Evolutionary conservation across 2,329 filamentous ascomycete genomes (phyloP), one percentile per base, ranked within the genome.

Genomic region (Aspergillus neoniger): DNA sequence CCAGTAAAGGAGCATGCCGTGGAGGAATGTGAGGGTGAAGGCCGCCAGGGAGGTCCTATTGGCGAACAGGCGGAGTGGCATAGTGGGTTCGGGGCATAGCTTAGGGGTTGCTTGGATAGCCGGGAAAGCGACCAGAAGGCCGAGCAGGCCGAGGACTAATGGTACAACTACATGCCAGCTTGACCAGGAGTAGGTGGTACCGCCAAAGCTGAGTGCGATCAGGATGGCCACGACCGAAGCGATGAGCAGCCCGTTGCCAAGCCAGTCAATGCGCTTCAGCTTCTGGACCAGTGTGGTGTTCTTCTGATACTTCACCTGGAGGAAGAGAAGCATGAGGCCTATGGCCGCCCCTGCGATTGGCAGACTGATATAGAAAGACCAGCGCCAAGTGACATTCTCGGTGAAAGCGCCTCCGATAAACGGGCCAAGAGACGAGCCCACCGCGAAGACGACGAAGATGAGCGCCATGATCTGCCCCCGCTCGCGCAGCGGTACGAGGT

Each of bases 401-500:
- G 49, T 57, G 55, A 57, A 57, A 14, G 25, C 55, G 15, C 69
- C 77, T 4, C 68, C 70, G 4, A 75, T 61, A 9, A 85, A 64
- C 1, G 83, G 83, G 0, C 83, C 84, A 0, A 74, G 55, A 0
- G 79, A 75, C n/a, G 81, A 67, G 1, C 80, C 81, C 5, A 84
- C 17, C 1, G 63, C 57, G 41, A 58, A 60, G 4, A 63, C 53
- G 10, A 56, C 57, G 7, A 67, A 59, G 3, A 74, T 55, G 17
- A 69, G 57, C 9, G 64, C 67, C 15, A 70, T 53, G 54, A 68
- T 73, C 8, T 70, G 69, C 0, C 67, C 71, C 17, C 70, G 61
- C 25, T 74, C 67, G 7, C 71, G 61, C 19, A 82, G 68, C 6
- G 79, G 77, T 2, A 82, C 77, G 32, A 82, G 70, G 61, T 83